Evolutionary conservation across 495 filamentous ascomycete species (phyloP).

Genomic region (Aspergillus affinis): DNA sequence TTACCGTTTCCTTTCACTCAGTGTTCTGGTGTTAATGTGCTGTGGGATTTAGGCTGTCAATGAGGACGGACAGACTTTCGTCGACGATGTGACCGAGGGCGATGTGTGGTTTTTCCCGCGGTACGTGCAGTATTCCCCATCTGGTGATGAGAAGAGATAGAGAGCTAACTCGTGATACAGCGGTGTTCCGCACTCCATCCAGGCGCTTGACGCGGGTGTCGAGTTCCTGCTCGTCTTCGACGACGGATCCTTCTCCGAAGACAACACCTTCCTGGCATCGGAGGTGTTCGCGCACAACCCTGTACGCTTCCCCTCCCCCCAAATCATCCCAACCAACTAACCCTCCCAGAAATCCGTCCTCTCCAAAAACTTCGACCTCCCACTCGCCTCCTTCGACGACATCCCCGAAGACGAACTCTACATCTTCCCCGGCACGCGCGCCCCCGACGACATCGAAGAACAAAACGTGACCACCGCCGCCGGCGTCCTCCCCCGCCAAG

Average conservation of each 20-base stretch:
- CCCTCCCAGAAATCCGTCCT: slow-evolving; percentile 52
- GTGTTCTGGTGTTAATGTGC: slow-evolving; percentile 20
- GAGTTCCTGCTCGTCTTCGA: slow-evolving; percentile 75
- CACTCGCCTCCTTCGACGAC: slow-evolving; percentile 54
- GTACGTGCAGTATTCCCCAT: slow-evolving; percentile 11
- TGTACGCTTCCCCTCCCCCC: slow-evolving; percentile 15
- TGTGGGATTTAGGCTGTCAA: slow-evolving; percentile 53
- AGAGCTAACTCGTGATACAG: slow-evolving; percentile 17
- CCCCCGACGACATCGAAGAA: slow-evolving; percentile 57
- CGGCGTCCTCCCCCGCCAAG: slow-evolving; percentile 50
- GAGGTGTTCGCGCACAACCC: slow-evolving; percentile 63
- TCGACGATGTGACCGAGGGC: slow-evolving; percentile 64
- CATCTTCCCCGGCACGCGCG: slow-evolving; percentile 67
- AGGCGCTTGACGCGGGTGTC: slow-evolving; percentile 61
- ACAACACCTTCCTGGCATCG: slow-evolving; percentile 65
- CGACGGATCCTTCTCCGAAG: slow-evolving; percentile 66
- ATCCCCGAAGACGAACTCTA: slow-evolving; percentile 61
- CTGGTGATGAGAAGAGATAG: background rate
- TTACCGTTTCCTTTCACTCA: too few relatives aligned
- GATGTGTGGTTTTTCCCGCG: slow-evolving; percentile 74
- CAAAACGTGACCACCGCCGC: slow-evolving; percentile 62
- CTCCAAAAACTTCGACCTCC: slow-evolving; percentile 60
- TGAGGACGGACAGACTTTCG: slow-evolving; percentile 60
- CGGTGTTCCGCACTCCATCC: slow-evolving; percentile 66
- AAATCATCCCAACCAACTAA: background rate